Evolutionary conservation across 768 basidiomycete genomes (phyloP).

Genomic region (Psilocybe cubensis): DNA sequence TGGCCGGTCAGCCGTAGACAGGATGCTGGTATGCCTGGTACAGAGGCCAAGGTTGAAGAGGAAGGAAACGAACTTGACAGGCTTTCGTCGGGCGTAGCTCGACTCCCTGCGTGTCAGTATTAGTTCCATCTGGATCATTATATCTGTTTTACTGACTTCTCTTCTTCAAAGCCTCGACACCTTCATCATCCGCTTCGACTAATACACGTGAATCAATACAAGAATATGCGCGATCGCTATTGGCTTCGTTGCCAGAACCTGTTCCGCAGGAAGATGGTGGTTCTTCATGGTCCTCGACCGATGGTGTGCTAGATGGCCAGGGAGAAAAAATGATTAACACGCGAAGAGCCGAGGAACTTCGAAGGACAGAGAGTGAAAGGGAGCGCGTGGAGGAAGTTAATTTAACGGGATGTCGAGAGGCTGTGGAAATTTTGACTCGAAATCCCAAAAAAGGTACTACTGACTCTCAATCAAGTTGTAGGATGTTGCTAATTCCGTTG

Average conservation of each 20-base stretch:
- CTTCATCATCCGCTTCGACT: slow-evolving; percentile 8
- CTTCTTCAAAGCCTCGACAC: slow-evolving; percentile 7
- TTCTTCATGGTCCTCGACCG: background rate
- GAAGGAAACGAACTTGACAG: slow-evolving; percentile 20
- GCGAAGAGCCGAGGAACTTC: slow-evolving; percentile 32
- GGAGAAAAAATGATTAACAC: slow-evolving; percentile 13
- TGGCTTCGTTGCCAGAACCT: slow-evolving; percentile 48
- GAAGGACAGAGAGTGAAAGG: slow-evolving; percentile 35
- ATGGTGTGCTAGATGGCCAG: background rate
- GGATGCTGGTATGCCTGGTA: slow-evolving; percentile 32
- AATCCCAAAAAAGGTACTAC: slow-evolving; percentile 93
- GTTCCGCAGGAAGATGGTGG: background rate
- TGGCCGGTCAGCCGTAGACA: slow-evolving; percentile 67
- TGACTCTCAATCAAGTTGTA: slow-evolving; percentile 21
- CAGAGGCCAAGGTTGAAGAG: slow-evolving; percentile 43
- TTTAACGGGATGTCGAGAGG: slow-evolving; percentile 71
- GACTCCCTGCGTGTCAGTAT: slow-evolving; percentile 29
- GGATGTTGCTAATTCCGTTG: background rate
- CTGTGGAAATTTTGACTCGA: slow-evolving; percentile 89
- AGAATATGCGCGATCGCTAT: slow-evolving; percentile 54
- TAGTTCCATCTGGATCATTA: background rate
- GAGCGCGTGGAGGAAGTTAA: slow-evolving; percentile 47
- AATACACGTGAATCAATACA: slow-evolving; percentile 49
- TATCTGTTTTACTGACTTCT: background rate
- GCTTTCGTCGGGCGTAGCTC: slow-evolving; percentile 18